Evolutionary conservation across 164 flowering plant genomes (phyloP).

Genomic region (Nymphaea thermarum): DNA sequence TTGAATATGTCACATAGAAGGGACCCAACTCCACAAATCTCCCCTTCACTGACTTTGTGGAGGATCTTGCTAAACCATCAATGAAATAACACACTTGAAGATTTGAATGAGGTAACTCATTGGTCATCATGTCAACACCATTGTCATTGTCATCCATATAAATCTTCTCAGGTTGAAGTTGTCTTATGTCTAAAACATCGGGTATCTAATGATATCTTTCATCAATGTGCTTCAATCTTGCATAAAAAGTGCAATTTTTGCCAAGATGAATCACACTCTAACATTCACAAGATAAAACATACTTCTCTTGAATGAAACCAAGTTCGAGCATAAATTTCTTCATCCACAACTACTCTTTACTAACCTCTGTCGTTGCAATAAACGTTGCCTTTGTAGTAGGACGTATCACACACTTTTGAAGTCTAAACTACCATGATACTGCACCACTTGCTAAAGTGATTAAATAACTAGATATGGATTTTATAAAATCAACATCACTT

Average conservation of each 20-base stretch:
- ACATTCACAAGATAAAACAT: background rate
- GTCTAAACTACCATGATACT: background rate
- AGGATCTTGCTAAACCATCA: background rate
- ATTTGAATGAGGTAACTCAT: background rate
- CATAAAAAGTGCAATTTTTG: background rate
- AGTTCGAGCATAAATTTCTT: constrained; percentile 1
- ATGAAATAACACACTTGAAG: background rate
- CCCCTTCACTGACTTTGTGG: background rate
- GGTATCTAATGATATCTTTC: background rate
- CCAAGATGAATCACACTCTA: constrained; percentile 1
- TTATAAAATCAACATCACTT: background rate
- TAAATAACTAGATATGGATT: background rate
- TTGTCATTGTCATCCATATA: background rate
- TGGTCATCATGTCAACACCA: constrained; percentile 1
- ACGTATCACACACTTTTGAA: background rate
- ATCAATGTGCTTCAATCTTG: background rate
- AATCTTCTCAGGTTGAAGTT: background rate
- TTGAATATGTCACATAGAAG: background rate
- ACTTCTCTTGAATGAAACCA: constrained; percentile 1
- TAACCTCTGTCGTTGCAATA: background rate
- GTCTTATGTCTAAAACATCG: background rate
- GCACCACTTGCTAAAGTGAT: background rate
- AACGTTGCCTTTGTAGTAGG: background rate
- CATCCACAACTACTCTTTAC: constrained; percentile 5
- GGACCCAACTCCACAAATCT: background rate